Evolutionary conservation across 345 rosid genomes (phyloP).

Genomic region (Dimocarpus longan): DNA sequence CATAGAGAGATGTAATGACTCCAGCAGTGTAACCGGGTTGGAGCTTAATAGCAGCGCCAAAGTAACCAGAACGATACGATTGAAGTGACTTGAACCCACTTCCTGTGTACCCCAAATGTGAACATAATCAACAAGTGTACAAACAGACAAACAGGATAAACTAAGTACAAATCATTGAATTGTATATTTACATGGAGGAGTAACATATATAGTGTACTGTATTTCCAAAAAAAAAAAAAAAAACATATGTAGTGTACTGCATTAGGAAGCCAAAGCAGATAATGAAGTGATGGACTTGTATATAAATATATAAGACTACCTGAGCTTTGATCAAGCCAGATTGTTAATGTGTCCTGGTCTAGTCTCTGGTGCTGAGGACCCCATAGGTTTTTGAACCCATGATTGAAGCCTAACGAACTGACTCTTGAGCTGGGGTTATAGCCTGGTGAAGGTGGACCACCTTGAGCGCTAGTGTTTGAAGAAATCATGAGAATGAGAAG

Average conservation of each 20-base stretch:
- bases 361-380: constrained; percentile 80
- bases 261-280: background rate
- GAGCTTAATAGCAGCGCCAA: constrained; percentile 80
- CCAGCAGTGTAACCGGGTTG: constrained; percentile 96
- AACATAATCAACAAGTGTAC: constrained; percentile 1
- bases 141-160: constrained; percentile 8
- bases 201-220: too few relatives aligned
- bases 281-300: background rate
- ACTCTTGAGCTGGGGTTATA: constrained; percentile 68
- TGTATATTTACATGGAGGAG: too few relatives aligned
- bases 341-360: constrained; percentile 57
- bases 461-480: constrained; percentile 35
- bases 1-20: constrained; percentile 81
- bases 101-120: constrained; percentile 44
- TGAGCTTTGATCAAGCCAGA: constrained; percentile 74
- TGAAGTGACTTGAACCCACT: constrained; percentile 87
- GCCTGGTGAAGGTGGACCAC: constrained; percentile 80
- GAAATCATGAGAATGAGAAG: constrained; percentile 29
- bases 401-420: constrained; percentile 48
- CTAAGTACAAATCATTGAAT: background rate
- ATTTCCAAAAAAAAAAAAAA: too few relatives aligned
- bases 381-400: constrained; percentile 69
- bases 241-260: too few relatives aligned
- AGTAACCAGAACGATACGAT: constrained; percentile 73
- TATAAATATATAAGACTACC: constrained; percentile 36